Conservation (phyloP, 305 asterid genomes). For the Lippia alba region DNA sequence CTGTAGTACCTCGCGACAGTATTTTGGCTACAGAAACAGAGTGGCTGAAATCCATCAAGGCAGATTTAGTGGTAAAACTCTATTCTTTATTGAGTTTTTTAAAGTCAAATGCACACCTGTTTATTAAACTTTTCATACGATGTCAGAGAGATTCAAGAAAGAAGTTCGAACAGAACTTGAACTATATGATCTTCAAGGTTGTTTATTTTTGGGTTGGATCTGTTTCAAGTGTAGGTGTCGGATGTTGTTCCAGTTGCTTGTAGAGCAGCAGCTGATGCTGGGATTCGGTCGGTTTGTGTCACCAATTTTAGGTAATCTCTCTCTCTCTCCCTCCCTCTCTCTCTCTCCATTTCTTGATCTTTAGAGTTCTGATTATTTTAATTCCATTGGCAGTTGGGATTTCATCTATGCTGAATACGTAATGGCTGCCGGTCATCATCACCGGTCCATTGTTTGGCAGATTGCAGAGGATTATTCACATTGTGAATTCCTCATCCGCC, state of each 20-base stretch:
- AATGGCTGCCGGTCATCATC: constrained; percentile 98
- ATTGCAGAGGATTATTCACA: constrained; percentile 98
- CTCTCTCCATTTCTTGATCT: constrained; percentile 1
- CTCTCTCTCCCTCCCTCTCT: background rate
- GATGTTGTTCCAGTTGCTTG: constrained; percentile 99
- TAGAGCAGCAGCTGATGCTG: constrained; percentile 99
- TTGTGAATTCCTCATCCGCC: constrained; percentile 97
- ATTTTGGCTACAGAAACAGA: constrained; percentile 86
- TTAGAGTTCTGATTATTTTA: constrained; percentile 11
- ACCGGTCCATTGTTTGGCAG: constrained; percentile 97
- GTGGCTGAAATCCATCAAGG: constrained; percentile 94
- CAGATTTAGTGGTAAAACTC: constrained; percentile 83
- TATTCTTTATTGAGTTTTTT: constrained; percentile 9
- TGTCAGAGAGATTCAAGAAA: no score
- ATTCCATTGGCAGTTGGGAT: constrained; percentile 83
- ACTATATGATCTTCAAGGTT: background rate
- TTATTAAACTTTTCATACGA: background rate
- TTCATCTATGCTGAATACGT: constrained; percentile 98
- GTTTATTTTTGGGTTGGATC: background rate
- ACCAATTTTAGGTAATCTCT: constrained; percentile 81
- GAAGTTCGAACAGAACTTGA: no score
- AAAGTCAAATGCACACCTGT: background rate
- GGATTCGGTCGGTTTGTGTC: constrained; percentile 89
- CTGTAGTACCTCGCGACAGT: constrained; percentile 88
- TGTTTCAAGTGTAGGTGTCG: constrained; percentile 63